Percentiles rank a stretch among this genome's conserved stretches.
Evolutionary conservation across 176 grass and related monocot genomes (phyloP).

Genomic region (bread wheat (Triticum aestivum)): DNA sequence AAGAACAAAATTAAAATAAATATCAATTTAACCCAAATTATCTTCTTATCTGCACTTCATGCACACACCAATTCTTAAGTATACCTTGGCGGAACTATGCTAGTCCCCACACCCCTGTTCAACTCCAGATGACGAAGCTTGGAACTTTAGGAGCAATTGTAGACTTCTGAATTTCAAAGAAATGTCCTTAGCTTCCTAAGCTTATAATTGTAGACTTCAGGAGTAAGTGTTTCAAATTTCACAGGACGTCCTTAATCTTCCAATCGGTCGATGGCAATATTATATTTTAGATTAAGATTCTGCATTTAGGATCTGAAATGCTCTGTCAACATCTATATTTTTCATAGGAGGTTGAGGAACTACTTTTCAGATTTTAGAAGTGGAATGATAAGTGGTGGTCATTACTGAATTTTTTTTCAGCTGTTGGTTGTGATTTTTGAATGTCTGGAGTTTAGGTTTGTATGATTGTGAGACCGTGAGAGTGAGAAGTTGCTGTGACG

Average conservation of each 20-base stretch:
- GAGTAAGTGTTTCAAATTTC: not conserved
- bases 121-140: not conserved
- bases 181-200: not conserved
- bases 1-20: not conserved
- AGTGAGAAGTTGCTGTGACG: not conserved
- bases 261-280: not conserved
- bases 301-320: not conserved
- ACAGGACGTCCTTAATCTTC: not conserved
- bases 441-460: not conserved
- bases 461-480: not conserved
- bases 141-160: constrained; percentile 6
- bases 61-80: not conserved
- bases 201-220: not conserved
- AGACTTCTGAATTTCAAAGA: not conserved
- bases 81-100: not conserved
- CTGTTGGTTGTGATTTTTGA: not conserved
- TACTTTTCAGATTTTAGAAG: not conserved
- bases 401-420: not conserved
- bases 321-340: not conserved
- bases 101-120: not conserved
- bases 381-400: not conserved
- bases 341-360: not conserved
- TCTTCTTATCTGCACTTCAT: not conserved
- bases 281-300: not conserved
- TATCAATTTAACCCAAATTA: not conserved